phyloP scores from a whole-genome alignment of 495 filamentous ascomycete species.

The Neurospora africana region DNA sequence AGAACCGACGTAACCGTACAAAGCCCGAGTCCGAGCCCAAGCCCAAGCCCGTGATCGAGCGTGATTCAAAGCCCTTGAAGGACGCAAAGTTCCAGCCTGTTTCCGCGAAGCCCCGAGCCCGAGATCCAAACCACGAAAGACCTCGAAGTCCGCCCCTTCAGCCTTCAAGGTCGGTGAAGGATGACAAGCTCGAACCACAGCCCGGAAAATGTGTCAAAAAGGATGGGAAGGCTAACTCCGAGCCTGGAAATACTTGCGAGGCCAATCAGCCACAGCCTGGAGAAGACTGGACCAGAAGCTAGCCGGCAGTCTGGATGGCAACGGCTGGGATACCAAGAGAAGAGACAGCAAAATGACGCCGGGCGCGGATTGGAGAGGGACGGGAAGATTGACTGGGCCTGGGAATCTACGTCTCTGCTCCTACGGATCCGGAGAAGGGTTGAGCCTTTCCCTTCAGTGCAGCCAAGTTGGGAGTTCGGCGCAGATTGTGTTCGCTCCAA shows the following conservation, averaged over 20 bases:
- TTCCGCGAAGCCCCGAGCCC: not conserved
- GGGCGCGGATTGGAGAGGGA: not conserved
- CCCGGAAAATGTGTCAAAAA: not conserved
- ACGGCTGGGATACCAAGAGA: not conserved
- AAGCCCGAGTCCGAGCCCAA: not conserved
- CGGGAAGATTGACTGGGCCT: not conserved
- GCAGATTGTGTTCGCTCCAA: not conserved
- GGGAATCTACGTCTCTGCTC: not conserved
- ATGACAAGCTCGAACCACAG: not conserved
- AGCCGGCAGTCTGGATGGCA: not conserved
- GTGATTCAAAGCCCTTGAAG: not conserved
- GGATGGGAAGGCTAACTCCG: not conserved
- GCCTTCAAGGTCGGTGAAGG: not conserved
- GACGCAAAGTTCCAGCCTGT: not conserved
- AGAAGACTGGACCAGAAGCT: not conserved
- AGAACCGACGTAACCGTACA: no score
- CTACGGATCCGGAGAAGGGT: not conserved
- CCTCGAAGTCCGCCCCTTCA: not conserved
- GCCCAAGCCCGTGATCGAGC: not conserved
- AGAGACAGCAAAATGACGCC: not conserved
- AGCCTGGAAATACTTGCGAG: not conserved
- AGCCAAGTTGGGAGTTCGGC: no score
- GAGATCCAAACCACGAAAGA: not conserved
- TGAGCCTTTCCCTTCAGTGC: no score
- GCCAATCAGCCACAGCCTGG: not conserved